Evolutionary conservation across 257 asterid species (phyloP).

Genomic region (Lavandula angustifolia): DNA sequence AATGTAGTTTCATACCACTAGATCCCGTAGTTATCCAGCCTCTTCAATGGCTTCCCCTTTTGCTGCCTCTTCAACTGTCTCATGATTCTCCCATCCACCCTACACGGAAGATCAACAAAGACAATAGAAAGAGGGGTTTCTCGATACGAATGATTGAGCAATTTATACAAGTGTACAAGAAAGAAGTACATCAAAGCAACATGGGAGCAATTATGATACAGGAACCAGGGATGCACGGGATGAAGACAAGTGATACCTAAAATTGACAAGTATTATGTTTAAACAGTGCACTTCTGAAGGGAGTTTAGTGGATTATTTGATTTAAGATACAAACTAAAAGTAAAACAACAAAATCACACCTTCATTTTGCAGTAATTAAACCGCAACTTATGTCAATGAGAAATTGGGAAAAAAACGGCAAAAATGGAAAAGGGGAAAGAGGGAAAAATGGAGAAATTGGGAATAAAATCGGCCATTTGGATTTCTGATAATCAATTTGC

Average conservation of each 20-base stretch:
- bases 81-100: conserved; percentile 99
- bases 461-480: too few species aligned
- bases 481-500: not conserved
- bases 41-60: conserved; percentile 91
- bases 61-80: conserved; percentile 90
- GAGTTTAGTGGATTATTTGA: too few species aligned
- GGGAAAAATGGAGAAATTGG: too few species aligned
- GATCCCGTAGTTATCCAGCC: conserved; percentile 90
- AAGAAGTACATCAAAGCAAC: not conserved
- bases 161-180: not conserved
- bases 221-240: conserved; percentile 15
- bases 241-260: not conserved
- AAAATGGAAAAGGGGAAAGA: too few species aligned
- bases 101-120: conserved; percentile 29
- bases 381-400: too few species aligned
- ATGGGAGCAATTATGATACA: not conserved
- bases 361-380: too few species aligned
- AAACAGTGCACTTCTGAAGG: too few species aligned
- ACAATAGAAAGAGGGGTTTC: conserved; percentile 11
- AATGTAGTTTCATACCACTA: conserved; percentile 53
- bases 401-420: too few species aligned
- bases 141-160: conserved; percentile 7
- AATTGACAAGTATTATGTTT: too few species aligned
- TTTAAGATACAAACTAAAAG: too few species aligned
- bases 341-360: too few species aligned